Conservation (phyloP, 257 asterid genomes). For the Solanum chiquidenum region DNA sequence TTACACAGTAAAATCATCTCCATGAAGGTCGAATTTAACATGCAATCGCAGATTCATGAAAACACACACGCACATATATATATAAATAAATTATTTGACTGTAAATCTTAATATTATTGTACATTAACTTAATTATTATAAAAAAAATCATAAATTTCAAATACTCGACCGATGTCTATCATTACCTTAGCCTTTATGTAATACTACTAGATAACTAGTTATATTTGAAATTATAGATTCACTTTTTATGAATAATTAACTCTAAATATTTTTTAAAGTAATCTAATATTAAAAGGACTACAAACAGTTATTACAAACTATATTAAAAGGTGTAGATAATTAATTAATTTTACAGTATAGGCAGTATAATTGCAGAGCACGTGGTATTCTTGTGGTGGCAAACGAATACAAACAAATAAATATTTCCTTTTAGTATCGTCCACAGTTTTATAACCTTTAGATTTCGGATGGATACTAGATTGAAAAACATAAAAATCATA, state of each 20-base stretch:
- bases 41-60: neutral
- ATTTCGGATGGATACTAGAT: neutral
- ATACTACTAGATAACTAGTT: neutral
- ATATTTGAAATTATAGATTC: neutral
- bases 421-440: neutral
- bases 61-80: neutral
- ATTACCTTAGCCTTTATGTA: neutral
- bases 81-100: neutral
- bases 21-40: neutral
- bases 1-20: neutral
- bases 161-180: rapidly evolving
- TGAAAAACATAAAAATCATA: no score
- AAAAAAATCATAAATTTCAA: neutral
- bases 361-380: neutral
- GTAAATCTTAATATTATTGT: neutral
- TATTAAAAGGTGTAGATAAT: neutral
- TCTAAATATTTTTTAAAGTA: neutral
- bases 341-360: neutral
- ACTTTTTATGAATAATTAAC: neutral
- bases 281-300: neutral
- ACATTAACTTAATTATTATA: neutral
- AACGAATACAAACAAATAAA: neutral
- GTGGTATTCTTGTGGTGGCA: neutral
- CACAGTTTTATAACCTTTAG: neutral
- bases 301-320: neutral